Conservation (phyloP, 2,329 filamentous ascomycete species). For the Trichocomaceae sp. region DNA sequence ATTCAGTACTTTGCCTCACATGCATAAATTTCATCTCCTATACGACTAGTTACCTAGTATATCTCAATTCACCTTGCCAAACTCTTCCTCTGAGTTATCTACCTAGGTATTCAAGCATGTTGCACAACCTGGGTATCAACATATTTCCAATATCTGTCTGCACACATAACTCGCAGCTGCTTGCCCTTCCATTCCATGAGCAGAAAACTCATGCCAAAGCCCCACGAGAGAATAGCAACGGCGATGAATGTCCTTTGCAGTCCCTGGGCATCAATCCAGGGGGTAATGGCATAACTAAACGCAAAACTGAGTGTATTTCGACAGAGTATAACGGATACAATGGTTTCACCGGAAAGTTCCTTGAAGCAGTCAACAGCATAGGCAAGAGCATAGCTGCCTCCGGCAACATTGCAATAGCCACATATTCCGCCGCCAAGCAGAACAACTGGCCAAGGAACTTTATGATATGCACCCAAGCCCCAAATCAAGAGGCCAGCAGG, state of each 20-base stretch:
- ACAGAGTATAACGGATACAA: constrained; percentile 46
- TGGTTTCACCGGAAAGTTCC: constrained; percentile 44
- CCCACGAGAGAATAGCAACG: constrained; percentile 35
- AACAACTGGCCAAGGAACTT: constrained; percentile 46
- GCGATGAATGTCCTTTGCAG: constrained; percentile 41
- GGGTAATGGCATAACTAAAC: constrained; percentile 46
- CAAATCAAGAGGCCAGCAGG: constrained; percentile 13
- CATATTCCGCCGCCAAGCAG: constrained; percentile 46
- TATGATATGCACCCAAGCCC: constrained; percentile 45
- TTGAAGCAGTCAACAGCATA: constrained; percentile 47
- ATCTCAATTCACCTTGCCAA: no score
- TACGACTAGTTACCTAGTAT: no score
- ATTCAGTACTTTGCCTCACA: background rate
- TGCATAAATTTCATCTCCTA: no score
- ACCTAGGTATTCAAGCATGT: background rate
- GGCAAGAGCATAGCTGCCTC: constrained; percentile 38
- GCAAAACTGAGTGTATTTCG: constrained; percentile 33
- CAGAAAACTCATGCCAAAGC: constrained; percentile 37
- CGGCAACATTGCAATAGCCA: constrained; percentile 39
- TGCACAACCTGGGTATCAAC: constrained; percentile 14
- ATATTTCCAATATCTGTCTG: constrained; percentile 13
- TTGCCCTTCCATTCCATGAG: constrained; percentile 47
- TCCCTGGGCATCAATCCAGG: constrained; percentile 39
- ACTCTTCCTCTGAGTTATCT: background rate
- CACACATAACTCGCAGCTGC: constrained; percentile 8